Conservation (phyloP, 352 stramenopile species). For the Pythium sp. region DNA sequence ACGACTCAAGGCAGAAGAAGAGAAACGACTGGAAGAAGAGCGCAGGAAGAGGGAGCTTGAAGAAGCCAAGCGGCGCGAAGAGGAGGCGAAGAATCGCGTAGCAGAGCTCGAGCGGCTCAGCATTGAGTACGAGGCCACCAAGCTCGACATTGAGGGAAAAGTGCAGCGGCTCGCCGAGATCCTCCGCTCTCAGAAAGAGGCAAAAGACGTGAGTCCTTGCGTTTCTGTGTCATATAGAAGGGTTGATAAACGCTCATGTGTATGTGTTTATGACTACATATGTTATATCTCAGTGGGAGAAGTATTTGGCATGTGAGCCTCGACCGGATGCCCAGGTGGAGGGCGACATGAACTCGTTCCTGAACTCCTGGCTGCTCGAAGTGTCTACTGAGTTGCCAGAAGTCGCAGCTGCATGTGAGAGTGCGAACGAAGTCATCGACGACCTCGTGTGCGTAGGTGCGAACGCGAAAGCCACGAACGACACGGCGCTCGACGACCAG, state of each 20-base stretch:
- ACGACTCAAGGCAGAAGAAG: constrained; percentile 54
- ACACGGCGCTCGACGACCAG: constrained; percentile 35
- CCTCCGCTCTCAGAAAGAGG: constrained; percentile 59
- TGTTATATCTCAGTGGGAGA: constrained; percentile 46
- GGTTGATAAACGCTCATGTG: not conserved
- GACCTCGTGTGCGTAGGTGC: constrained; percentile 57
- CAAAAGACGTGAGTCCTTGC: constrained; percentile 40
- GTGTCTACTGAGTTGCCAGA: constrained; percentile 42
- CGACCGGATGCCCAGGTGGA: constrained; percentile 66
- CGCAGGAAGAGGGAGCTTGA: constrained; percentile 55
- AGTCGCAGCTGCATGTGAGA: constrained; percentile 48
- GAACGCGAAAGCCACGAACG: constrained; percentile 54
- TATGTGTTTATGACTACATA: not conserved
- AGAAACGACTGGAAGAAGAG: constrained; percentile 71
- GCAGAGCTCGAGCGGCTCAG: constrained; percentile 62
- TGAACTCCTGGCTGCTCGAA: constrained; percentile 76
- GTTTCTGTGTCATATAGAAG: not conserved
- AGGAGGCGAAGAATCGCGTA: constrained; percentile 59
- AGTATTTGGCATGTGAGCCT: constrained; percentile 69
- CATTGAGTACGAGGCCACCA: constrained; percentile 48
- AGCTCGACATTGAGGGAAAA: constrained; percentile 57
- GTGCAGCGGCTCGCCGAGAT: constrained; percentile 56
- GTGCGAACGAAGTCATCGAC: constrained; percentile 55
- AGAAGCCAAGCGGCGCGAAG: constrained; percentile 51
- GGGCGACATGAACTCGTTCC: constrained; percentile 79